Base-by-base conservation (phyloP, 768 basidiomycete genomes). In the Leccinum barrowsii region DNA sequence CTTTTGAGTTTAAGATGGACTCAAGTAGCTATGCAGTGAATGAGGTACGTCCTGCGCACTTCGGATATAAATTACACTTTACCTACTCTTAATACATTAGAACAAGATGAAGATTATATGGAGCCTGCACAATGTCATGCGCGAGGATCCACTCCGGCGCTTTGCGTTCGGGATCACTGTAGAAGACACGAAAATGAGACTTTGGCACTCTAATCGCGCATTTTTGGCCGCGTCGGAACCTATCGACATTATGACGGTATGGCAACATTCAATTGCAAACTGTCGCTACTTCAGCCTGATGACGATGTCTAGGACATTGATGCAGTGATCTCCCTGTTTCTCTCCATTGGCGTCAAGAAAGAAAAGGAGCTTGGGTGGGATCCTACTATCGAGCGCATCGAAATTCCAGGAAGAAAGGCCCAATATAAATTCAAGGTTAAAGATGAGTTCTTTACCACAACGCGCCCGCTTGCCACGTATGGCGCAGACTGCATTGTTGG, bases 31-130 rank as follows among this genome's bases (percentile, higher is more conserved):
- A 22, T 22, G 22, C 22, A 22, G 22, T 22, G 22, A 22, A 2
- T 22, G 22, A 22, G 0, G 22, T 22, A 30, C 7, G 28, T 30
- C 11, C 11, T 4, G 32, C 11, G 32, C 32, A 32, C 32, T 22
- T 32, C 21, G 21, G 21, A 22, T 22, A 12, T 34, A 32, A 22
- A 2, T 42, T n/a, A 15, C 5, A 17, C 13, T 10, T 24, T 24
- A 24, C 22, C 22, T 30, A 30, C 1, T 12, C 17, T 13, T 24
- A 4, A 24, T 40, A 30, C 19, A n/a, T 30, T 7, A 66, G 65
- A 60, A 60, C n/a, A 32, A 56, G 46, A 2, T 1, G 11, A 64
- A 74, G 61, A 54, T 72, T 1, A 52, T 75, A 19, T 70, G 70
- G 68, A 64, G 59, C 47, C 44, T 70, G 17, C 60, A 64, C 22